phyloP scores from a whole-genome alignment of 352 stramenopile species.

The Globisporangium spiculum region DNA sequence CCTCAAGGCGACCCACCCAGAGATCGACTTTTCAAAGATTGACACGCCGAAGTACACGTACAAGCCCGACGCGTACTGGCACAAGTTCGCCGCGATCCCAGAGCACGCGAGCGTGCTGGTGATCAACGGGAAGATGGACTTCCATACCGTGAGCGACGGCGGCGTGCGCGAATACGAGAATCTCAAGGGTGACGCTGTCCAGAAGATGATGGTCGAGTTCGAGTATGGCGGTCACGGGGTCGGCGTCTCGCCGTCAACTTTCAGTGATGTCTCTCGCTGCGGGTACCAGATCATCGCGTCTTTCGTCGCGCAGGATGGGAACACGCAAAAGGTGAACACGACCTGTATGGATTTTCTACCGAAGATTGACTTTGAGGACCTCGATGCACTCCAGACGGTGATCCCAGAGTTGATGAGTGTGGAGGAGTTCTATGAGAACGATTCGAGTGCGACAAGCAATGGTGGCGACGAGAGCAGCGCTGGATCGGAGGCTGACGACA shows the following conservation, averaged over 20 bases:
- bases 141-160: constrained; percentile 21
- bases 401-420: background rate
- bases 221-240: constrained; percentile 23
- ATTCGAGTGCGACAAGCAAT: too few relatives aligned
- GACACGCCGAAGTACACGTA: constrained; percentile 22
- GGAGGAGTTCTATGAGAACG: background rate
- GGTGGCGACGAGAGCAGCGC: too few relatives aligned
- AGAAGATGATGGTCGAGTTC: constrained; percentile 27
- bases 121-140: constrained; percentile 27
- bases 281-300: constrained; percentile 21
- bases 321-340: constrained; percentile 20
- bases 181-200: constrained; percentile 7
- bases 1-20: background rate
- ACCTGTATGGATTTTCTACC: constrained; percentile 20
- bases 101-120: constrained; percentile 26
- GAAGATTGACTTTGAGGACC: constrained; percentile 1
- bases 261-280: constrained; percentile 13
- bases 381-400: background rate
- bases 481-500: too few relatives aligned
- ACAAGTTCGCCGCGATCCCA: constrained; percentile 23
- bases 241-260: constrained; percentile 11
- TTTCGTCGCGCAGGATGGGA: constrained; percentile 18
- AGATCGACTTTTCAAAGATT: background rate
- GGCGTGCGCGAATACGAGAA: constrained; percentile 20
- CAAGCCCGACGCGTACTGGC: constrained; percentile 29